Evolutionary conservation across 257 asterid species (phyloP).

Genomic region (Solanum corneliomulleri): DNA sequence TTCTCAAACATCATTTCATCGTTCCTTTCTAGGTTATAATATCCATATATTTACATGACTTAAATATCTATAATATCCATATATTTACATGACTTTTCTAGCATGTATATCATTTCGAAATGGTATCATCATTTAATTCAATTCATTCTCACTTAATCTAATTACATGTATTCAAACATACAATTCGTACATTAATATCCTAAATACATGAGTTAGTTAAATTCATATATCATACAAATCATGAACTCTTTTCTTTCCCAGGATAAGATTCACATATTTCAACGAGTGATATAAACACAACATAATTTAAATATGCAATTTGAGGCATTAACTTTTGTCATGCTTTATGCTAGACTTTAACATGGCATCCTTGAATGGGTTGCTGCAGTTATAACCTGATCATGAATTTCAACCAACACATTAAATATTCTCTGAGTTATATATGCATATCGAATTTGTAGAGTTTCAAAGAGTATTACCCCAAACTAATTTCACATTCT

Average conservation of each 20-base stretch:
- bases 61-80: background rate
- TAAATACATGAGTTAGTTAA: background rate
- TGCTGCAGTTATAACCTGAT: background rate
- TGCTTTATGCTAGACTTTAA: background rate
- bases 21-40: background rate
- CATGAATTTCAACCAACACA: background rate
- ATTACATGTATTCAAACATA: background rate
- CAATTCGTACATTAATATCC: background rate
- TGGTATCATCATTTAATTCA: background rate
- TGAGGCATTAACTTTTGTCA: background rate
- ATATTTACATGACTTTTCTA: background rate
- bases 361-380: background rate
- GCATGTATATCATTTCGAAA: background rate
- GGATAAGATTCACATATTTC: background rate
- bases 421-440: background rate
- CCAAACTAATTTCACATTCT: constrained; percentile 14
- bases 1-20: background rate
- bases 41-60: background rate
- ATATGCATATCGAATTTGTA: background rate
- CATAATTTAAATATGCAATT: background rate
- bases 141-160: background rate
- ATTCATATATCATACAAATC: background rate
- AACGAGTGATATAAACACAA: background rate
- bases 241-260: background rate
- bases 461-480: constrained; percentile 11